Evolutionary conservation across 116 monocot genomes (phyloP), one percentile per base, ranked within the genome.

Genomic region (Posidonia oceanica): DNA sequence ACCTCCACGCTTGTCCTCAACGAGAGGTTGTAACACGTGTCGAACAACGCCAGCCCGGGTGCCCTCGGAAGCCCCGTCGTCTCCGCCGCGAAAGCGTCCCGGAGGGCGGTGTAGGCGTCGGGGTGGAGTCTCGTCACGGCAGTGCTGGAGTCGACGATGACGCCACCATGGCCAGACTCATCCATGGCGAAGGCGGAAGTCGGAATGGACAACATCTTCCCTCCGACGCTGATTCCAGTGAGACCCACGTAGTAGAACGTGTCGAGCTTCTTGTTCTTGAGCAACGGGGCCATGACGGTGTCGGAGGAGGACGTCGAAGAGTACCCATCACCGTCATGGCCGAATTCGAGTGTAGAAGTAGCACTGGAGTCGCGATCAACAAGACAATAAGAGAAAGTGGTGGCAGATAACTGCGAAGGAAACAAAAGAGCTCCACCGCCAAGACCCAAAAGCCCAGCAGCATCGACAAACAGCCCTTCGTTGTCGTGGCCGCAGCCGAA

Each of bases 101-200:
- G 52, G 8, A 94, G 78, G 2, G 72, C 76, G 3, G 54, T 6
- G 83, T 94, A 90, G 5, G 85, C 94, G 4, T 76, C 79, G n/a
- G 64, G 67, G 54, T 87, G 72, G 3, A 94, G 83, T 59, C 94
- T 69, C 6, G 94, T 94, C 40, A 94, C 79, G 3, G 90, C 94
- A 2, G 94, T 94, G 23, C 90, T 87, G 52, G 90, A 90, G 77
- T 94, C 94, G 14, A 94, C 85, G 74, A 94, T 94, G 54, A 94
- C 83, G 2, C 91, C 87, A 11, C 90, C 94, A 40, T 74, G 59
- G 5, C 85, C 87, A 29, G 85, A 76, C 52, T 80, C 85, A 77
- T 85, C 85, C 79, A 85, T 71, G 12, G 76, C 66, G 78, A 94
- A 94, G 16, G 80, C 42, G 3, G 90, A 78, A 22, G 77, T 53